Percentiles rank a stretch among this genome's conserved stretches.
Evolutionary conservation across 306 rosid genomes (phyloP).

Genomic region (Pyrus communis): DNA sequence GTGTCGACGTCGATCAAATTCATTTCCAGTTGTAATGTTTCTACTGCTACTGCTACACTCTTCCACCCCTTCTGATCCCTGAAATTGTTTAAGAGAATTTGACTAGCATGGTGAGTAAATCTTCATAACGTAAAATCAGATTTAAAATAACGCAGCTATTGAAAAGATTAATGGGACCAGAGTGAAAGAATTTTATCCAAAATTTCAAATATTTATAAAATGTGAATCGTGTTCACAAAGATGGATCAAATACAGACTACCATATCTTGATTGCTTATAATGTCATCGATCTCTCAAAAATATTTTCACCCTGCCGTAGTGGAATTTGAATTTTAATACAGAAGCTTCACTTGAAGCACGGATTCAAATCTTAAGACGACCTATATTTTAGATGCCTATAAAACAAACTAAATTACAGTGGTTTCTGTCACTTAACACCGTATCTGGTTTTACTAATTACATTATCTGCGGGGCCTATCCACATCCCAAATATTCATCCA

Average conservation of each 20-base stretch:
- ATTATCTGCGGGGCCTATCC: background rate
- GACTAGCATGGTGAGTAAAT: constrained; percentile 3
- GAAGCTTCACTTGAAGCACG: background rate
- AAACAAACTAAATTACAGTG: background rate
- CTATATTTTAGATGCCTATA: background rate
- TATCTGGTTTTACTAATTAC: background rate
- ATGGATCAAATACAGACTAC: background rate
- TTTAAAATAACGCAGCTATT: background rate
- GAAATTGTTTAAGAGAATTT: constrained; percentile 23
- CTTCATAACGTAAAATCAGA: background rate
- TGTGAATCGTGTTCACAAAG: background rate
- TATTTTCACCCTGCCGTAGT: background rate
- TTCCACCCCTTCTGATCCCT: constrained; percentile 52
- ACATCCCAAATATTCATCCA: background rate
- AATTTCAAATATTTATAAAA: background rate
- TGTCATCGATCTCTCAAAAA: background rate
- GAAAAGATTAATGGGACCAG: background rate
- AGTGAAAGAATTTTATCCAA: background rate
- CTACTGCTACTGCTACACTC: constrained; percentile 41
- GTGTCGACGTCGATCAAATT: constrained; percentile 19
- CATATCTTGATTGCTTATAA: background rate
- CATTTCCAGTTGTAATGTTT: constrained; percentile 26
- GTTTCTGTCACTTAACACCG: background rate
- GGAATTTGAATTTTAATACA: background rate
- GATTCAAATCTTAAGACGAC: background rate